These are phyloP conservation scores for Aspergillus steynii DNA, from an alignment of 495 filamentous ascomycete species.

Conservation along the genomic window DNA sequence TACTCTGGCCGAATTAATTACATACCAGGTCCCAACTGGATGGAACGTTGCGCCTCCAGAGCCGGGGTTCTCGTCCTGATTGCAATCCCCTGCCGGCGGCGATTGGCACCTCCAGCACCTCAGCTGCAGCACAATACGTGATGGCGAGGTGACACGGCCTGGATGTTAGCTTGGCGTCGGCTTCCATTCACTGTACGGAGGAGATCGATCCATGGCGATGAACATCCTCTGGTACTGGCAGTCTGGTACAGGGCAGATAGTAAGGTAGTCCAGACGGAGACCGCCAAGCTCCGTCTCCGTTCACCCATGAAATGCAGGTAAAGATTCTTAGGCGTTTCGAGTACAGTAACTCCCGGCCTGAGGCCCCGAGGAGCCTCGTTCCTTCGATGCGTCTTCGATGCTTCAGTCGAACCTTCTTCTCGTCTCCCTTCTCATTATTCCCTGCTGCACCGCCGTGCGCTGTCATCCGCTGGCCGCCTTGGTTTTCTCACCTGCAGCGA, in stretches of 20 bases:
- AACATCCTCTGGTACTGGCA: too few relatives aligned
- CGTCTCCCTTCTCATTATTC: conserved; percentile 6
- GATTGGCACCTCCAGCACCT: not conserved
- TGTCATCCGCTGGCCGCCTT: conserved; percentile 24
- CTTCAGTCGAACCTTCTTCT: conserved; percentile 23
- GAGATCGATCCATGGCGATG: too few relatives aligned
- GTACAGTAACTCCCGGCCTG: conserved; percentile 6
- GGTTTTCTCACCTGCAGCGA: conserved; percentile 6
- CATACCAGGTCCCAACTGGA: conserved; percentile 27
- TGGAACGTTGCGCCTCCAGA: conserved; percentile 33
- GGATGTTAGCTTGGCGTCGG: not conserved
- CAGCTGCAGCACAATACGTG: too few relatives aligned
- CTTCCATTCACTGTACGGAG: not conserved
- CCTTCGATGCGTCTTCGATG: conserved; percentile 45
- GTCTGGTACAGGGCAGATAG: too few relatives aligned
- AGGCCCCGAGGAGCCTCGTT: conserved; percentile 24
- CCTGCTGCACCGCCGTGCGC: conserved; percentile 14
- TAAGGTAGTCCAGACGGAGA: not conserved
- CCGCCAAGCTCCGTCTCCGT: not conserved
- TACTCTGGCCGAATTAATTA: conserved; percentile 6
- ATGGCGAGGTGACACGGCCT: too few relatives aligned
- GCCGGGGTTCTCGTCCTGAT: conserved; percentile 20
- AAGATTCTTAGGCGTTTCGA: not conserved
- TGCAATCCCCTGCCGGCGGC: conserved; percentile 11
- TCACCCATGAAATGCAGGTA: too few relatives aligned